Evolutionary conservation across 2,329 filamentous ascomycete genomes (phyloP), one percentile per base, ranked within the genome.

Genomic region (Coniochaeta hoffmannii): DNA sequence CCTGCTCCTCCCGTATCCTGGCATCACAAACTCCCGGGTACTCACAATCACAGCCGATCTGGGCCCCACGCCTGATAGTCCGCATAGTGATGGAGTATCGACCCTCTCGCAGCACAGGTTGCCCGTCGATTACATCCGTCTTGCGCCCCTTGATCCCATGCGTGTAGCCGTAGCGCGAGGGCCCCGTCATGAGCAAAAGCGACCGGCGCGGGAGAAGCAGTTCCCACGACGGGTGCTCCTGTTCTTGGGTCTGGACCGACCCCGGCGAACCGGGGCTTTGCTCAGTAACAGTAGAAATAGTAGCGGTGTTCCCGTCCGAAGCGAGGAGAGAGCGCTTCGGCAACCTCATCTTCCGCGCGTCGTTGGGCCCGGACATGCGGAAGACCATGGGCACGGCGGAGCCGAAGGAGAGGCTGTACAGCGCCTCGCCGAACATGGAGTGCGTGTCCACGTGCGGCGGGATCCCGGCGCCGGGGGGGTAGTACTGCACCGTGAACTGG

Each of bases 391-490:
- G 57, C 1, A 77, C 64, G 0, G 72, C 68, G 0, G 68, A 63
- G 0, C 75, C 75, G 1, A 76, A 69, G 0, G 73, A 76, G 1
- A 78, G 60, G 11, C 73, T 66, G 55, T 77, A 78, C 2, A 78
- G 68, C 12, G 62, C 59, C 60, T 76, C 73, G 55, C 72, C 74
- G 31, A 70, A 78, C 9, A 72, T 67, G 52, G 68, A 71, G 65
- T 83, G 81, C 3, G 81, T 81, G 66, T 85, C 81, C 54, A 80
- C 80, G 61, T 85, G 81, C 0, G 81, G 81, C 10, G 81, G 81
- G 60, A 85, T 85, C 1, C 81, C 81, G 0, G 76, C 71, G 6
- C 81, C 81, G 0, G 81, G 81, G 0, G 81, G 77, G 62, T 85
- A 85, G 63, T 82, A 76, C 66, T 84, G 81, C 15, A 83, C 68